These are phyloP conservation scores for Hanseniaspora singularis DNA, from an alignment of 805 yeast genomes.

Conservation along the genomic window DNA sequence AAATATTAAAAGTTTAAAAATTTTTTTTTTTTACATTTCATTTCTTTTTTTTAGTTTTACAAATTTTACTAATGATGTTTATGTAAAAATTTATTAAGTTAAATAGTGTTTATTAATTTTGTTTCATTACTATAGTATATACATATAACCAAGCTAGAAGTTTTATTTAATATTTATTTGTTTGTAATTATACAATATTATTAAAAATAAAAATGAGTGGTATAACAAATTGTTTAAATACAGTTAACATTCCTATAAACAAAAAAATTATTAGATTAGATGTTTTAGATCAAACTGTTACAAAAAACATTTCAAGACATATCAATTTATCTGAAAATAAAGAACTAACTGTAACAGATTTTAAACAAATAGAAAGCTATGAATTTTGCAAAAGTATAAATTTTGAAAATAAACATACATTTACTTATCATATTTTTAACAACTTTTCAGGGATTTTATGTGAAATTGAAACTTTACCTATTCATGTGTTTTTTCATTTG, in stretches of 20 bases:
- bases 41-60: too few relatives aligned
- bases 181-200: background rate
- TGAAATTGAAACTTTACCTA: background rate
- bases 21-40: too few relatives aligned
- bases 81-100: too few relatives aligned
- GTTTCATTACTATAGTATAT: too few relatives aligned
- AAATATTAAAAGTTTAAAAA: too few relatives aligned
- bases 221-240: background rate
- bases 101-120: too few relatives aligned
- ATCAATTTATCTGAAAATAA: background rate
- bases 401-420: background rate
- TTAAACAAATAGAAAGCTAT: background rate
- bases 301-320: background rate
- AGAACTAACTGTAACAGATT: background rate
- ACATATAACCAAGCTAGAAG: too few relatives aligned
- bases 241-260: background rate
- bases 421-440: slow-evolving; percentile 4
- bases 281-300: background rate
- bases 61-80: too few relatives aligned
- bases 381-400: slow-evolving; percentile 2
- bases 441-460: background rate
- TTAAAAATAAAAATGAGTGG: too few relatives aligned
- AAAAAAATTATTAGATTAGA: slow-evolving; percentile 3
- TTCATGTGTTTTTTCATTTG: background rate
- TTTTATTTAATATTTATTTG: too few relatives aligned